Conservation (phyloP, 305 asterid genomes). For the Fraxinus paxiana region DNA sequence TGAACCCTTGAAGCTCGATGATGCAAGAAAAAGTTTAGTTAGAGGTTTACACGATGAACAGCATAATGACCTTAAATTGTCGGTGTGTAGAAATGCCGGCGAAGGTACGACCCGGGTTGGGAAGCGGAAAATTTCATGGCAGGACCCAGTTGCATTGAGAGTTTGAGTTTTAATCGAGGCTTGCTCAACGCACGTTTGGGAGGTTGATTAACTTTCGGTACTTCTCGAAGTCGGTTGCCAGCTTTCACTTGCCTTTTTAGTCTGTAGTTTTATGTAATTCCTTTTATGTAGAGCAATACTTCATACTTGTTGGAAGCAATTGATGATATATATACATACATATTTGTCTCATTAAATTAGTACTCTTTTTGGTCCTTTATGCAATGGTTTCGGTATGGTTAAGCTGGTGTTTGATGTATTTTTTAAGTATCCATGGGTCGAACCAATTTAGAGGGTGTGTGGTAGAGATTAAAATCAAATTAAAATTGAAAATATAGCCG, state of each 20-base stretch:
- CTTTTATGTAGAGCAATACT: background rate
- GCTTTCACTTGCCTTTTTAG: background rate
- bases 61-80: slow-evolving; percentile 54
- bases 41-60: slow-evolving; percentile 61
- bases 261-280: slow-evolving; percentile 10
- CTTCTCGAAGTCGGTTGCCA: background rate
- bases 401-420: background rate
- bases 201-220: background rate
- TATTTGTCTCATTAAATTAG: slow-evolving; percentile 8
- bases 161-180: slow-evolving; percentile 38
- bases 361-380: background rate
- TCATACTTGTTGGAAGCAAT: slow-evolving; percentile 18
- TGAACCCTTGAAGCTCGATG: slow-evolving; percentile 42
- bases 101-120: slow-evolving; percentile 66
- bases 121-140: slow-evolving; percentile 91
- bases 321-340: background rate
- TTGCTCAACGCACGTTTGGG: background rate
- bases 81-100: slow-evolving; percentile 63
- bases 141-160: slow-evolving; percentile 84
- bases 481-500: too few relatives aligned
- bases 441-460: too few relatives aligned
- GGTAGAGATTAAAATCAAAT: too few relatives aligned
- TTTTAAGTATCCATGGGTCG: background rate
- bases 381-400: background rate
- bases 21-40: slow-evolving; percentile 36